A percentile compares a stretch with the other conserved stretches of the same genome.
These are phyloP conservation scores for Camellia lanceoleosa DNA, from an alignment of 148 eudicot genomes.

Conservation along the genomic window DNA sequence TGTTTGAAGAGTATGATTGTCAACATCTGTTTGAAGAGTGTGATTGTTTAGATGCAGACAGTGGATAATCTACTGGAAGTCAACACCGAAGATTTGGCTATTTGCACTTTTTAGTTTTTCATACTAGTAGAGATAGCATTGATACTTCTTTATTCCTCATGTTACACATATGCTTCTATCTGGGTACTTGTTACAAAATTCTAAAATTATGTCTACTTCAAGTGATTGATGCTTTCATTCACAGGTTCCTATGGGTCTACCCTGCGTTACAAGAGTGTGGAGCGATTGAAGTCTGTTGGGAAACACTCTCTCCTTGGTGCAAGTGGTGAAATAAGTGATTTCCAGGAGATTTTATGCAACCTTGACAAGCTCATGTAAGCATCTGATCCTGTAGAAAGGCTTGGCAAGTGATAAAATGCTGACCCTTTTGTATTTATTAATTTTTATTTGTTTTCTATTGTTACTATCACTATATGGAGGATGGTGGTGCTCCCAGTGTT, in stretches of 20 bases:
- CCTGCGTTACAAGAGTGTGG: slow-evolving; percentile 88
- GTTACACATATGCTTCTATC: background rate
- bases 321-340: slow-evolving; percentile 94
- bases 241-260: slow-evolving; percentile 97
- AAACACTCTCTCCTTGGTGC: slow-evolving; percentile 94
- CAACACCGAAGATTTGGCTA: background rate
- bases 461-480: background rate
- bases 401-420: background rate
- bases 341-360: slow-evolving; percentile 75
- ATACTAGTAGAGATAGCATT: background rate
- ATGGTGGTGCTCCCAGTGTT: background rate
- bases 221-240: slow-evolving; percentile 3
- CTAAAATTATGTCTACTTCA: background rate
- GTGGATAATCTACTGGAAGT: background rate
- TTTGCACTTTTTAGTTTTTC: background rate
- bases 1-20: background rate
- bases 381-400: background rate
- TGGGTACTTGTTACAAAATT: background rate
- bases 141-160: background rate
- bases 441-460: background rate
- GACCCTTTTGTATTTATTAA: background rate
- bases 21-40: too few relatives aligned
- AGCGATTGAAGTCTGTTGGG: slow-evolving; percentile 80
- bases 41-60: background rate
- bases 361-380: slow-evolving; percentile 91